A percentile compares a stretch with the other conserved stretches of the same genome.
Conservation (phyloP, 2,329 filamentous ascomycete species). For the Talaromyces rugulosus region DNA sequence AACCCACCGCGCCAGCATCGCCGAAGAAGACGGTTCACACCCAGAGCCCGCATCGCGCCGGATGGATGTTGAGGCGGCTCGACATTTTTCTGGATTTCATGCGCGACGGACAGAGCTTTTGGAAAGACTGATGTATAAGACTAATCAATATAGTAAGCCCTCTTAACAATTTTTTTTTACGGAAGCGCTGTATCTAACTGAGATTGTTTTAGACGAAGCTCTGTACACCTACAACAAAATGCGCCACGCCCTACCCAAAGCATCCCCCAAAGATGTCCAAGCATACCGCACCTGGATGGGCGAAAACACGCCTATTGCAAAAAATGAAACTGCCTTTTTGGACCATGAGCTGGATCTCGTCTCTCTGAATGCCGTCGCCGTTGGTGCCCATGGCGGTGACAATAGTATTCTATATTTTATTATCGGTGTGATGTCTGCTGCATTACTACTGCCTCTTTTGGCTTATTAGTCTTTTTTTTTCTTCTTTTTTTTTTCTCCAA, state of each 20-base stretch:
- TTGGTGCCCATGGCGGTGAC: constrained; percentile 14
- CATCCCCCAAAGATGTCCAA: constrained; percentile 45
- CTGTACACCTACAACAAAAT: constrained; percentile 46
- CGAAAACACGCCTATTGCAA: constrained; percentile 46
- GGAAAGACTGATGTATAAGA: constrained; percentile 53
- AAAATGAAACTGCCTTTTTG: constrained; percentile 51
- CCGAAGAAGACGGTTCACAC: constrained; percentile 29
- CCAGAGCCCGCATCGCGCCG: constrained; percentile 36
- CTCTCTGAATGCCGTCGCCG: constrained; percentile 22
- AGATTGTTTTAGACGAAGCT: constrained; percentile 32
- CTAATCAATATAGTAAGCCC: constrained; percentile 57
- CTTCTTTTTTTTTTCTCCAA: neutral
- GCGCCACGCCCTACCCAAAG: constrained; percentile 41
- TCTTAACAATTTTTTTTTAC: neutral
- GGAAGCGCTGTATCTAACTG: neutral
- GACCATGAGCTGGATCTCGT: constrained; percentile 46
- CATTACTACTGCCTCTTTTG: constrained; percentile 55
- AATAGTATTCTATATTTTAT: constrained; percentile 30
- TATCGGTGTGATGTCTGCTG: constrained; percentile 46
- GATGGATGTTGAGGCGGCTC: constrained; percentile 39
- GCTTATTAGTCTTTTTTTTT: constrained; percentile 32
- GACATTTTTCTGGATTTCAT: constrained; percentile 51
- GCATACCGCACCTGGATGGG: constrained; percentile 54
- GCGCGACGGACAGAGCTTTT: constrained; percentile 52
- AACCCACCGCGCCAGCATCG: constrained; percentile 29